phyloP scores from a whole-genome alignment of 768 basidiomycete genomes.

The Kondoa malvinella region DNA sequence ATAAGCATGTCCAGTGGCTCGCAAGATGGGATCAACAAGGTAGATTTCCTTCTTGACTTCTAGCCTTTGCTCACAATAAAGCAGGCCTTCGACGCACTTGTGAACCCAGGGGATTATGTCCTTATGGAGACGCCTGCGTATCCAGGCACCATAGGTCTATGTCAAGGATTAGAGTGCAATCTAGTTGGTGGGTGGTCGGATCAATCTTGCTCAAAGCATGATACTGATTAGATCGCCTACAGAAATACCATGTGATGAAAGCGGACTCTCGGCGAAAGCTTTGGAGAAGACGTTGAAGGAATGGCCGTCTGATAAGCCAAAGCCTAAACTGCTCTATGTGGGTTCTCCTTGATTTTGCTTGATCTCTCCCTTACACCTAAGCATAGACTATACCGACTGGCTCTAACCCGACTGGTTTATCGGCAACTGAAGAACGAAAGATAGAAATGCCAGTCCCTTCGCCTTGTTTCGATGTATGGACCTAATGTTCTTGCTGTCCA shows the following conservation, averaged over 20 bases:
- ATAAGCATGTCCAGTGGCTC: constrained; percentile 65
- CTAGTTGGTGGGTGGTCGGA: background rate
- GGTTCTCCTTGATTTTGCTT: background rate
- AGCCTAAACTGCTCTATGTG: constrained; percentile 56
- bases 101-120: constrained; percentile 62
- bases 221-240: background rate
- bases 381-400: constrained; percentile 48
- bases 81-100: constrained; percentile 52
- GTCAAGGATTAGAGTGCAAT: background rate
- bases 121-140: constrained; percentile 71
- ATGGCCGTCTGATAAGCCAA: constrained; percentile 56
- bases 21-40: constrained; percentile 80
- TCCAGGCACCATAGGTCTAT: constrained; percentile 20
- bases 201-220: too few species aligned
- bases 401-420: constrained; percentile 71
- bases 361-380: background rate
- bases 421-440: constrained; percentile 52
- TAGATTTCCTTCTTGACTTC: constrained; percentile 29
- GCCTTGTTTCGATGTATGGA: background rate
- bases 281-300: constrained; percentile 50
- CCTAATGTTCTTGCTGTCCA: background rate
- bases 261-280: constrained; percentile 48
- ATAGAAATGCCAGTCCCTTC: constrained; percentile 28
- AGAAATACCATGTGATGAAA: constrained; percentile 54
- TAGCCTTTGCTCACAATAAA: background rate